Evolutionary conservation across 2,329 filamentous ascomycete genomes (phyloP).

Genomic region (Colletotrichum ledebouriae): DNA sequence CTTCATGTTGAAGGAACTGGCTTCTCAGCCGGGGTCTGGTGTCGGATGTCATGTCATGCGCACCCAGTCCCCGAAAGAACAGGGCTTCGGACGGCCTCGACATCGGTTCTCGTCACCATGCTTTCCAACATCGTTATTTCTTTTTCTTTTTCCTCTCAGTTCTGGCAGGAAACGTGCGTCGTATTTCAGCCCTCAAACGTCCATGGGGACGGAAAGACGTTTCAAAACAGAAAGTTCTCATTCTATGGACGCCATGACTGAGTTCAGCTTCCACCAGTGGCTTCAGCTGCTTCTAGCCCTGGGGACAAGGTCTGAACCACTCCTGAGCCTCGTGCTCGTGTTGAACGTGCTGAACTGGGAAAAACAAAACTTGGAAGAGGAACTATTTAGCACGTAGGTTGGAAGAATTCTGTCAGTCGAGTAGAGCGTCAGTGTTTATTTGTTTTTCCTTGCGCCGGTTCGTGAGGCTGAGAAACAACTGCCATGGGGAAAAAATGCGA

Average conservation of each 20-base stretch:
- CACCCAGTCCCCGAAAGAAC: background rate
- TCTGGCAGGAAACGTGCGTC: background rate
- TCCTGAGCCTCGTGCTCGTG: no score
- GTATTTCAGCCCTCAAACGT: background rate
- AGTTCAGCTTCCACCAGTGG: background rate
- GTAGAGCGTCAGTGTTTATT: background rate
- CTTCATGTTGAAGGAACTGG: no score
- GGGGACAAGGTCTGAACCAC: background rate
- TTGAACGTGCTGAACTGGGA: background rate
- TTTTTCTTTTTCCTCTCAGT: background rate
- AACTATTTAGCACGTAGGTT: background rate
- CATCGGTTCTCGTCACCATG: no score
- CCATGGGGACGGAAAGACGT: background rate
- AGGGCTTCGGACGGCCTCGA: background rate
- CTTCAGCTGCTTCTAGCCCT: background rate
- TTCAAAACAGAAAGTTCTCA: background rate
- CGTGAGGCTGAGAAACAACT: no score
- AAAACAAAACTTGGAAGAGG: background rate
- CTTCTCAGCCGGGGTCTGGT: background rate
- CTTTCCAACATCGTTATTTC: no score
- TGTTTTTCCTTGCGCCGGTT: slow-evolving; percentile 2
- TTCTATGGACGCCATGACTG: background rate
- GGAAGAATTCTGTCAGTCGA: slow-evolving; percentile 27
- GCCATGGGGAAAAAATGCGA: background rate
- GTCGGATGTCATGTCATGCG: background rate